Conservation (phyloP, 306 rosid species). For the Aeschynomene evenia region DNA sequence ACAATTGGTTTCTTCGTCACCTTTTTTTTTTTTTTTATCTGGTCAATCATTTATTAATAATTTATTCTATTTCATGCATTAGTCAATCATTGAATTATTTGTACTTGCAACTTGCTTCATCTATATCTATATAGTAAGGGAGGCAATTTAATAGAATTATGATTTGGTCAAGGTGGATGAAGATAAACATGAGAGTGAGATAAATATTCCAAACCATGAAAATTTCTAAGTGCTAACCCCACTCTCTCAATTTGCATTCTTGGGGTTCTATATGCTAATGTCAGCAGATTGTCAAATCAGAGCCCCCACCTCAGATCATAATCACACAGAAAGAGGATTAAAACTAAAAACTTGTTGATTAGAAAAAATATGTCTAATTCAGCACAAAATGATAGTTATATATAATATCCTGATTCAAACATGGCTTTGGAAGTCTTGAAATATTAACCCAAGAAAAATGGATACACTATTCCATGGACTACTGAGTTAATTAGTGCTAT, state of each 20-base stretch:
- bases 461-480: constrained; percentile 1
- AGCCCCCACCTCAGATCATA: constrained; percentile 5
- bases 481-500: neutral
- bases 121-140: neutral
- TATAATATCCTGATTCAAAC: neutral
- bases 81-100: constrained; percentile 26
- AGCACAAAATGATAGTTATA: neutral
- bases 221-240: constrained; percentile 5
- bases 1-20: neutral
- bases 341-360: neutral
- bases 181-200: constrained; percentile 29
- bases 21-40: neutral
- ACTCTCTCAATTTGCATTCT: neutral
- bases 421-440: neutral
- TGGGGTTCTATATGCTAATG: neutral
- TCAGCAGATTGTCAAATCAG: constrained; percentile 6
- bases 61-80: neutral
- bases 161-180: constrained; percentile 21
- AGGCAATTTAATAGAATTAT: neutral
- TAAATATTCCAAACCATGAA: neutral
- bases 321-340: neutral
- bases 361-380: neutral
- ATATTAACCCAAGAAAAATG: neutral
- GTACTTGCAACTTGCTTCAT: neutral
- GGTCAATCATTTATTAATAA: neutral